Evolutionary conservation across 768 basidiomycete genomes (phyloP), one percentile per base, ranked within the genome.

Genomic region (Leccinum subgranulosum): DNA sequence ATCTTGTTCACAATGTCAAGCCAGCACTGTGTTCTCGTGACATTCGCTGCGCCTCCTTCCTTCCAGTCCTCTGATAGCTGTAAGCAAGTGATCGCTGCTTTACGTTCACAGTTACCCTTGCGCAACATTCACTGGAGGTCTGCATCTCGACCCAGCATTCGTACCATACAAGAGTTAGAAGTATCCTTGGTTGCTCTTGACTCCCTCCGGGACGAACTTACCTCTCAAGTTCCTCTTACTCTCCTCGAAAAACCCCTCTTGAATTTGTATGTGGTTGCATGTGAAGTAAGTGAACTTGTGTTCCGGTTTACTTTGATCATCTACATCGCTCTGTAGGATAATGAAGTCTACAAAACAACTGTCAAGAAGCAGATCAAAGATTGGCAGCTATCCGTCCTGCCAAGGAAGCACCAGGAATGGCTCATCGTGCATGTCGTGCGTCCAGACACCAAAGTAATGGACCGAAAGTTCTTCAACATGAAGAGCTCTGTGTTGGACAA

Each of bases 91-190:
- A 78, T 84, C 59, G 72, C 76, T 17, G 83, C 87, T 3, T 74
- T 94, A 33, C 70, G 77, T n/a, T 80, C 84, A 1, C 90, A 90
- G 63, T 73, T 92, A 6, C 97, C 97, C 0, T 77, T 99, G 53
- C 85, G 88, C 51, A 95, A 88, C 73, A 82, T 98, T 27, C 92
- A 98, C 72, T 98, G 97, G 95, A 95, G 91, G 71, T 82, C 90
- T 17, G 66, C 81, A 4, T 82, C 85, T 2, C 79, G 87, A 45
- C 80, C 88, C 5, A 84, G 84, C 15, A 77, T 94, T 45, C 82
- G 90, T 61, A 97, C 93, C 1, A 92, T 99, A 51, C 93, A 94
- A 67, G 87, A 92, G 62, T 80, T 98, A n/a, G 80, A 87, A 59
- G 82, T 97, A 54, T 79, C 84, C 39, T 75, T 98, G 43, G 80